A percentile compares a stretch with the other conserved stretches of the same genome.
phyloP scores from a whole-genome alignment of 495 filamentous ascomycete genomes.

The Trichoderma erinaceum region DNA sequence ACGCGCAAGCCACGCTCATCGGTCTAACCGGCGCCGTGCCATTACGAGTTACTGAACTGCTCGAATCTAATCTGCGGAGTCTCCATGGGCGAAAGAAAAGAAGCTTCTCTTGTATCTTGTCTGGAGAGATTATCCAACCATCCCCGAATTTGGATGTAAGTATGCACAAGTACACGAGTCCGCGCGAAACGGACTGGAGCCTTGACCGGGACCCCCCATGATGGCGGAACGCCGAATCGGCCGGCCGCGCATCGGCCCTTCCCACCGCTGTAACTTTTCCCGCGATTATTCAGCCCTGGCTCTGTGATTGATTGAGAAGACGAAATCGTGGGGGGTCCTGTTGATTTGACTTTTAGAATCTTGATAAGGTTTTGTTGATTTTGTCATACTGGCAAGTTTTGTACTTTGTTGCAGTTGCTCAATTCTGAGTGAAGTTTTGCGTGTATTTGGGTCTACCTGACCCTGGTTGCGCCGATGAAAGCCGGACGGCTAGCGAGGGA shows the following conservation, averaged over 20 bases:
- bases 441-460: neutral
- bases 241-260: neutral
- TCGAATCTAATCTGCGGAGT: no score
- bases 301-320: no score
- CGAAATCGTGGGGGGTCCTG: neutral
- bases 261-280: neutral
- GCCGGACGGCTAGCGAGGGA: neutral
- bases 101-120: no score
- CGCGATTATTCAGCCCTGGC: neutral
- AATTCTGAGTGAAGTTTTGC: neutral
- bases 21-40: no score
- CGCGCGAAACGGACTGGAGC: neutral
- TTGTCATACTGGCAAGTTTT: neutral
- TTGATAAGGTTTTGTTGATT: no score
- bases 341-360: neutral
- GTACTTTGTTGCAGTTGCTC: neutral
- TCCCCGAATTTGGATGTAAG: no score
- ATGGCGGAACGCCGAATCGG: neutral
- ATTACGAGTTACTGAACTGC: no score
- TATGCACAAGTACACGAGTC: neutral
- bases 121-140: no score
- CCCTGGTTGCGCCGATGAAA: slow-evolving; percentile 2
- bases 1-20: no score
- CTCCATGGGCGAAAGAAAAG: no score
- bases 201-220: neutral